phyloP scores from a whole-genome alignment of 2,329 filamentous ascomycete species.

The Niveomyces coronatus region DNA sequence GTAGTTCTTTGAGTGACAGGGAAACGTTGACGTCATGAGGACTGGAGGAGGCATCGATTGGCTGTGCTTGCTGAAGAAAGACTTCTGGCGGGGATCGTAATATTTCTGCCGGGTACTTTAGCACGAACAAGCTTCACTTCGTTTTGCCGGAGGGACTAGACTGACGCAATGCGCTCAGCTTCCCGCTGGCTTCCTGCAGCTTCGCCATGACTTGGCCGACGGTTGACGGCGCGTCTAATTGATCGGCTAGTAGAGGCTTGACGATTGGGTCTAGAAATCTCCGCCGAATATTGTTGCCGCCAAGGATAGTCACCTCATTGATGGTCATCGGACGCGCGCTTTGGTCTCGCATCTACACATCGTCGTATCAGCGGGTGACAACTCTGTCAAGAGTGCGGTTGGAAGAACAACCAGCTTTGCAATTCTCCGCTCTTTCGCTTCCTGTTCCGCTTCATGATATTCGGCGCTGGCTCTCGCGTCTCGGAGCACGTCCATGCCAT shows the following conservation, averaged over 20 bases:
- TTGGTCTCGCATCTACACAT: slow-evolving; percentile 51
- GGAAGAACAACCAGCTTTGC: slow-evolving; percentile 30
- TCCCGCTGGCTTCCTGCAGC: slow-evolving; percentile 59
- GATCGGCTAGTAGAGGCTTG: slow-evolving; percentile 61
- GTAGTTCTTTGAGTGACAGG: slow-evolving; percentile 71
- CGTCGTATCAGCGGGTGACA: not conserved
- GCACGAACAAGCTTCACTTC: slow-evolving; percentile 6
- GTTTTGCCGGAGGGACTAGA: not conserved
- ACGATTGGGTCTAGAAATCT: slow-evolving; percentile 77
- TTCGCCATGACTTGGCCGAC: slow-evolving; percentile 68
- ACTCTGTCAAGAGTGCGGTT: too few species aligned
- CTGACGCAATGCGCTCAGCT: slow-evolving; percentile 71
- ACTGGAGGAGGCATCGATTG: slow-evolving; percentile 56
- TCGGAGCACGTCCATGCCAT: slow-evolving; percentile 26
- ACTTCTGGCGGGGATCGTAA: slow-evolving; percentile 76
- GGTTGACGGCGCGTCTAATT: slow-evolving; percentile 59
- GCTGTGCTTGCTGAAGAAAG: slow-evolving; percentile 67
- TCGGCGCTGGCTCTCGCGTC: slow-evolving; percentile 29
- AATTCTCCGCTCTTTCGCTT: slow-evolving; percentile 29
- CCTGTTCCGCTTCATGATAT: slow-evolving; percentile 26
- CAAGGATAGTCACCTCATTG: slow-evolving; percentile 73
- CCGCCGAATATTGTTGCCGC: slow-evolving; percentile 72
- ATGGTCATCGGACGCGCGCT: slow-evolving; percentile 80
- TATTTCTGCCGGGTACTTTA: slow-evolving; percentile 51
- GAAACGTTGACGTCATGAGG: slow-evolving; percentile 76